Evolutionary conservation across 441 rosid genomes (phyloP).

Genomic region (Dalechampia spathulata): DNA sequence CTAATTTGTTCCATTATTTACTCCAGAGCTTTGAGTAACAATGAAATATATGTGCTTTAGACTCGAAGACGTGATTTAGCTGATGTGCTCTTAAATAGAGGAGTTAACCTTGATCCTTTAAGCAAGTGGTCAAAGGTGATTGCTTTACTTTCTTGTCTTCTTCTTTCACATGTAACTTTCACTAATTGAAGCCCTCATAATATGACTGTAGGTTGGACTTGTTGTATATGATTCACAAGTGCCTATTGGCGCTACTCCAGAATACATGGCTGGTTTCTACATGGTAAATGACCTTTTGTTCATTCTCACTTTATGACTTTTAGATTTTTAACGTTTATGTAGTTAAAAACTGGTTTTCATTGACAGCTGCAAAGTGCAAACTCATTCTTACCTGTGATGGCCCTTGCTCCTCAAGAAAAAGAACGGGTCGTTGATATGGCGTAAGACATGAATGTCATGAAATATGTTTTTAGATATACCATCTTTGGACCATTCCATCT

Average conservation of each 20-base stretch:
- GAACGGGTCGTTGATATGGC: slow-evolving; percentile 91
- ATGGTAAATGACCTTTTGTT: slow-evolving; percentile 36
- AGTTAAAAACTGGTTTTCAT: slow-evolving; percentile 5
- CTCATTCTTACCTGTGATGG: slow-evolving; percentile 96
- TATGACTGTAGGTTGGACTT: slow-evolving; percentile 67
- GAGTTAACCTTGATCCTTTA: slow-evolving; percentile 86
- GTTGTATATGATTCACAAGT: slow-evolving; percentile 91
- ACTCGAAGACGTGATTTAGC: slow-evolving; percentile 92
- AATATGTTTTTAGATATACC: not conserved
- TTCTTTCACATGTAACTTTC: not conserved
- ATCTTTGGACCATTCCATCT: slow-evolving; percentile 3
- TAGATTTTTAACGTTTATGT: not conserved
- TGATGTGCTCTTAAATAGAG: slow-evolving; percentile 87
- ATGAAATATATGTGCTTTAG: slow-evolving; percentile 24
- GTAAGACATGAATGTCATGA: slow-evolving; percentile 38
- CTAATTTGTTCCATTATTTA: slow-evolving; percentile 5
- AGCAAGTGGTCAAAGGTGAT: slow-evolving; percentile 97
- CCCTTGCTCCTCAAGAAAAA: slow-evolving; percentile 96
- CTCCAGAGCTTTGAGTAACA: not conserved
- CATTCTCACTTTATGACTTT: slow-evolving; percentile 1
- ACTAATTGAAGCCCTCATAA: not conserved
- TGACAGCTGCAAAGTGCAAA: slow-evolving; percentile 91
- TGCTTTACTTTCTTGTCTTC: not conserved
- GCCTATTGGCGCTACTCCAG: slow-evolving; percentile 98
- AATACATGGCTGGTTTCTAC: slow-evolving; percentile 87